A percentile compares a stretch with the other conserved stretches of the same genome.
phyloP scores from a whole-genome alignment of 345 rosid genomes.

The Populus deltoides region DNA sequence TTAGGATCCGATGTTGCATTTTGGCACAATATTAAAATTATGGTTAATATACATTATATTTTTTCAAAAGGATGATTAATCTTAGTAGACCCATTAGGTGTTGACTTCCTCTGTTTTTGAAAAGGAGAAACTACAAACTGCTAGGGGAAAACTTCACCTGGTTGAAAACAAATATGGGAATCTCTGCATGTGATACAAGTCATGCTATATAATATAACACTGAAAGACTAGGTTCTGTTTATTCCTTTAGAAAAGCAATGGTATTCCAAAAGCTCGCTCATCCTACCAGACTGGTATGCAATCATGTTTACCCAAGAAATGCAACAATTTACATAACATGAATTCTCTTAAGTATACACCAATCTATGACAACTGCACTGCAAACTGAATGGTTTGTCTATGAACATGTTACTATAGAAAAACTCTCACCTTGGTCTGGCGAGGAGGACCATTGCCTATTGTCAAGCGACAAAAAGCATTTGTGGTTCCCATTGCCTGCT shows the following conservation, averaged over 20 bases:
- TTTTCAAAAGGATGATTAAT: too few species aligned
- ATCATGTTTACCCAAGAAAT: neutral
- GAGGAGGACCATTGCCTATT: constrained; percentile 77
- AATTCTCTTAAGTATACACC: neutral
- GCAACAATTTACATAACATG: neutral
- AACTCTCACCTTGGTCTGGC: constrained; percentile 73
- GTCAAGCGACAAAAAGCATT: constrained; percentile 82
- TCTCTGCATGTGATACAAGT: neutral
- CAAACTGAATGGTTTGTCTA: neutral
- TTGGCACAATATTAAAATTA: neutral
- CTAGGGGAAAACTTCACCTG: neutral
- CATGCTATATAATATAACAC: neutral
- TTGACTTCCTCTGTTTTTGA: neutral
- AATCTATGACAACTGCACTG: neutral
- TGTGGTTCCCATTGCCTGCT: constrained; percentile 74
- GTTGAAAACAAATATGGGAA: neutral
- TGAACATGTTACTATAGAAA: neutral
- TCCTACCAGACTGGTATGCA: neutral
- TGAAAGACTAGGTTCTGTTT: neutral
- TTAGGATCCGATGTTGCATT: neutral
- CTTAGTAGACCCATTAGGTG: too few species aligned
- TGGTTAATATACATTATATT: too few species aligned
- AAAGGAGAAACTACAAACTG: neutral
- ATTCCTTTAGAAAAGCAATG: neutral
- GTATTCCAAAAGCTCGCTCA: neutral